Evolutionary conservation across 2,329 filamentous ascomycete species (phyloP).

Genomic region (Diaporthe amygdali): DNA sequence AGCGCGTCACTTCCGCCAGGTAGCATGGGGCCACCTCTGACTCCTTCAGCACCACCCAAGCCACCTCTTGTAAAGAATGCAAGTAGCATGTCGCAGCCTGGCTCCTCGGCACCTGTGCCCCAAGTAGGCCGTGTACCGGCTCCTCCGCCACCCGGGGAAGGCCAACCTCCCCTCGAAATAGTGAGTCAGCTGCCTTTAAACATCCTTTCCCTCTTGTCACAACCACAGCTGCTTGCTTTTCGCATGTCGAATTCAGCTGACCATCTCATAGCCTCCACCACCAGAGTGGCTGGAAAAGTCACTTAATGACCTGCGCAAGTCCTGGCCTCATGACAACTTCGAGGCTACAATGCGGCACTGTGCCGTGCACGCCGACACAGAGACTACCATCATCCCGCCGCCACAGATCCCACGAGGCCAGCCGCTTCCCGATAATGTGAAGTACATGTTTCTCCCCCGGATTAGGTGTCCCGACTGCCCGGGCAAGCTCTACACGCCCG

Average conservation of each 20-base stretch:
- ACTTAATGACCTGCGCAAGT: constrained; percentile 71
- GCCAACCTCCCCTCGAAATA: constrained; percentile 59
- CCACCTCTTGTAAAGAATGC: constrained; percentile 21
- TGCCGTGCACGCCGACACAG: constrained; percentile 75
- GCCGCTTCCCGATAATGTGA: constrained; percentile 66
- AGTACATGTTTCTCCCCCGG: constrained; percentile 83
- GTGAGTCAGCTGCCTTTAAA: constrained; percentile 55
- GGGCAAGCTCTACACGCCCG: constrained; percentile 91
- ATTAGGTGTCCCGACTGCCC: constrained; percentile 94
- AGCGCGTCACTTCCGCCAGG: constrained; percentile 43
- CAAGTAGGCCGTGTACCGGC: constrained; percentile 71
- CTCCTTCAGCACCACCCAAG: constrained; percentile 39
- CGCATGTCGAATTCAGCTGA: constrained; percentile 28
- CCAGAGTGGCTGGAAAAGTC: constrained; percentile 84
- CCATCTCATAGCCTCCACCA: constrained; percentile 69
- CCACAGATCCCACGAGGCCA: constrained; percentile 47
- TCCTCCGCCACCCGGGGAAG: constrained; percentile 64
- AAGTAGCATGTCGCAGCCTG: constrained; percentile 27
- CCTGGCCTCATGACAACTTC: constrained; percentile 83
- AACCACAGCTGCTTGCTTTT: constrained; percentile 8
- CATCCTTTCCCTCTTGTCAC: constrained; percentile 26
- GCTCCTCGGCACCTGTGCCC: constrained; percentile 49
- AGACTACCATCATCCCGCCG: constrained; percentile 63
- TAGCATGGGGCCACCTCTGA: constrained; percentile 60
- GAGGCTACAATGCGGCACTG: constrained; percentile 92